Conservation (phyloP, 768 basidiomycete species). For the Lactarius sanguifluus region DNA sequence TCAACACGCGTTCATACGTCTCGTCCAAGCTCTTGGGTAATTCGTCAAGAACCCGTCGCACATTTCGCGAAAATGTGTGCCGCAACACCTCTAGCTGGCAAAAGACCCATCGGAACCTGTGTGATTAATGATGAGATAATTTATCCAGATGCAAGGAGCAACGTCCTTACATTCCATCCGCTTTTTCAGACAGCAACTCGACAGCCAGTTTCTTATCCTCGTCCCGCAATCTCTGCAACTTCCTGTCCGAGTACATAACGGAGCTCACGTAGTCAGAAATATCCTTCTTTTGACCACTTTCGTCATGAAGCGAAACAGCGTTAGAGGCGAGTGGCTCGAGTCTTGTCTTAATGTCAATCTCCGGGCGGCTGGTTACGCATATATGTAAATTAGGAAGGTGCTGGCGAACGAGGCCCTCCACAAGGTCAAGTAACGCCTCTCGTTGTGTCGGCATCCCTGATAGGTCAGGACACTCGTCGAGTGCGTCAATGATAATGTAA, state of each 20-base stretch:
- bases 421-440: background rate
- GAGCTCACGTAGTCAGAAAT: constrained; percentile 2
- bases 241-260: constrained; percentile 4
- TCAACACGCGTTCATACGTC: constrained; percentile 2
- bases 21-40: constrained; percentile 6
- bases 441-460: background rate
- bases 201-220: background rate
- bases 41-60: background rate
- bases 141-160: too few species aligned
- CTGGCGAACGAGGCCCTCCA: background rate
- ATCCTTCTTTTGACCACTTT: background rate
- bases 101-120: constrained; percentile 5
- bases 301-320: background rate
- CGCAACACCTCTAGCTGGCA: background rate
- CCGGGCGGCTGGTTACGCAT: constrained; percentile 3
- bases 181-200: constrained; percentile 4
- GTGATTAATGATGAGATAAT: background rate
- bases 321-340: background rate
- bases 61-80: too few species aligned
- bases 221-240: constrained; percentile 1
- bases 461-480: constrained; percentile 9
- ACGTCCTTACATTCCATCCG: constrained; percentile 8
- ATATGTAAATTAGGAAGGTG: background rate
- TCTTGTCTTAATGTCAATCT: background rate
- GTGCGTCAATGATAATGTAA: constrained; percentile 3